phyloP scores from a whole-genome alignment of 257 asterid species.

The Penstemon newberryi region DNA sequence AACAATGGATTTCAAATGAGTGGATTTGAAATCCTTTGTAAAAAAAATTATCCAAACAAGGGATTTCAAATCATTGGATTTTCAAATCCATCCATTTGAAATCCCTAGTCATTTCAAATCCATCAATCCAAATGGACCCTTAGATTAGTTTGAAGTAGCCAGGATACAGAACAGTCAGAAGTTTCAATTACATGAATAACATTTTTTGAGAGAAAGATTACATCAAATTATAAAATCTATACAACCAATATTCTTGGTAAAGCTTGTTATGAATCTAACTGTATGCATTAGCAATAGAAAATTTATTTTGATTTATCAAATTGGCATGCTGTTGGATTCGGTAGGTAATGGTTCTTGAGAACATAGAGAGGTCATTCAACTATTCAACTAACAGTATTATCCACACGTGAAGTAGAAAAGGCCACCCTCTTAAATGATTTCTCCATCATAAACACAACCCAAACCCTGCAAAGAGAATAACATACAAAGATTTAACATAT shows the following conservation, averaged over 20 bases:
- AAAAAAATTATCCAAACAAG: neutral
- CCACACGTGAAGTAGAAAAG: slow-evolving; percentile 30
- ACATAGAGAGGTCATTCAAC: slow-evolving; percentile 16
- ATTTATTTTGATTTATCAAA: slow-evolving; percentile 5
- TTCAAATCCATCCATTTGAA: too few species aligned
- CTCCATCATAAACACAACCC: slow-evolving; percentile 21
- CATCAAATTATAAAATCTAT: slow-evolving; percentile 20
- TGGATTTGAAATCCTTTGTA: neutral
- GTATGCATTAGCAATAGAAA: slow-evolving; percentile 2
- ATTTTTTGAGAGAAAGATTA: neutral
- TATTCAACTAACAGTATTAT: slow-evolving; percentile 23
- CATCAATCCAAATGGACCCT: too few species aligned
- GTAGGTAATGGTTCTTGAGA: slow-evolving; percentile 9
- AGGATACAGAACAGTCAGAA: neutral
- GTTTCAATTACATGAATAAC: slow-evolving; percentile 24
- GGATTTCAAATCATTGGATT: neutral
- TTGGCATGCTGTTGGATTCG: slow-evolving; percentile 13
- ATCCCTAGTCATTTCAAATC: too few species aligned
- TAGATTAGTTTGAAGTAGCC: neutral
- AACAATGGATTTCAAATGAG: neutral
- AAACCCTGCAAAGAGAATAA: slow-evolving; percentile 21
- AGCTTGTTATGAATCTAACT: slow-evolving; percentile 1
- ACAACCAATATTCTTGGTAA: slow-evolving; percentile 18
- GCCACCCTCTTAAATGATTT: slow-evolving; percentile 7
- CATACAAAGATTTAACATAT: neutral